These are phyloP conservation scores for Lentinus tigrinus DNA, from an alignment of 768 basidiomycete species.

Conservation along the genomic window DNA sequence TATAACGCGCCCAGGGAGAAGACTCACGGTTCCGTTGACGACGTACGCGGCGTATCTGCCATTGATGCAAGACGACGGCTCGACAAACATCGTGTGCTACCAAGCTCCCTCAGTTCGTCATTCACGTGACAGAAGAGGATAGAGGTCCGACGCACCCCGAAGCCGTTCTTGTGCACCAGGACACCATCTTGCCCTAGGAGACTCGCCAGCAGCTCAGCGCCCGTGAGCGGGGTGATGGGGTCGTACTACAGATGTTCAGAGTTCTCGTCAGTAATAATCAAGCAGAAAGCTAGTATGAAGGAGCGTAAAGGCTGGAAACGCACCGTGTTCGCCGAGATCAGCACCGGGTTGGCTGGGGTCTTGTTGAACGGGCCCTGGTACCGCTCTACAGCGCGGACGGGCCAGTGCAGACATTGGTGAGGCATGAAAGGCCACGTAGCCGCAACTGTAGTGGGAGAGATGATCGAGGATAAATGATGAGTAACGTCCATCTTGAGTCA, in stretches of 20 bases:
- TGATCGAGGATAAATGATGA: no score
- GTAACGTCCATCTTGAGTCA: not conserved
- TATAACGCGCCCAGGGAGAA: not conserved
- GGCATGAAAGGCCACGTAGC: not conserved
- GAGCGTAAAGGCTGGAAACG: no score
- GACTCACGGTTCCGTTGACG: slow-evolving; percentile 4
- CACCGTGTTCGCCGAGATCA: slow-evolving; percentile 19
- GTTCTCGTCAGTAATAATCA: not conserved
- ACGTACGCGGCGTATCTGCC: slow-evolving; percentile 1
- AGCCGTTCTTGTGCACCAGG: slow-evolving; percentile 12
- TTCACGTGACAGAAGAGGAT: no score
- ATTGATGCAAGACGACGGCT: slow-evolving; percentile 7
- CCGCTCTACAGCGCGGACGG: slow-evolving; percentile 19
- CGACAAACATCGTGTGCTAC: slow-evolving; percentile 3
- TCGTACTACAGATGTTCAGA: not conserved
- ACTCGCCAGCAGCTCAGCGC: slow-evolving; percentile 6
- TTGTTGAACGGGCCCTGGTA: slow-evolving; percentile 23
- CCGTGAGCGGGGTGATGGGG: slow-evolving; percentile 17
- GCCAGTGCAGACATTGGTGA: slow-evolving; percentile 14
- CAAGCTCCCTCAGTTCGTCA: not conserved
- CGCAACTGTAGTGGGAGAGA: not conserved
- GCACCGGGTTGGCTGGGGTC: slow-evolving; percentile 13
- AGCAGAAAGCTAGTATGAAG: no score
- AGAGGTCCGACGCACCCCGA: slow-evolving; percentile 3
- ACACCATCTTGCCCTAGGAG: slow-evolving; percentile 11